Base-by-base conservation (phyloP, 2,329 filamentous ascomycete genomes). In the Metarhizium album region DNA sequence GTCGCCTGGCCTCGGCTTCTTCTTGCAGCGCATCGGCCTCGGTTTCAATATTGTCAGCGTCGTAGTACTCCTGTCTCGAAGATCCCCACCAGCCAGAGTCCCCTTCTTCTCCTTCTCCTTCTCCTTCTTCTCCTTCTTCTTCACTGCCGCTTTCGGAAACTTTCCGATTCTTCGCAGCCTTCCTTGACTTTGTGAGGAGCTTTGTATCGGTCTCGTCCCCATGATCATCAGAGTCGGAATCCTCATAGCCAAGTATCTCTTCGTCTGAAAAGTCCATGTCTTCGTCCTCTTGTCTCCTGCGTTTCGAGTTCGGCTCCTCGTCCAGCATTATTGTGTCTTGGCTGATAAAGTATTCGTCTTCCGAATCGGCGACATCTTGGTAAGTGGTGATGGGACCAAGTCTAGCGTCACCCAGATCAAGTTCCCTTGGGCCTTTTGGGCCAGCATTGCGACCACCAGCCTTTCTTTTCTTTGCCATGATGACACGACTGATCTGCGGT, bases 281-380 rank as follows among this genome's bases (percentile, higher is more conserved):
- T 54, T 93, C 80, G 62, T 91, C 84, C 52, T 82, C 74, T 59
- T 82, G 85, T 60, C 84, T 82, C 61, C 83, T 76, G 57, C 87
- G 82, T 72, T 96, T 96, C 29, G 83, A 82, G 38, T 81, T 79
- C 14, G 85, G 87, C 33, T 78, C 85, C 58, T 95, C 89, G 29
- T 95, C 88, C 37, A 98, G 76, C 61, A 91, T 69, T 55, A 98
- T 83, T 63, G 87, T 85, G 68, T 98, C 93, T 57, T 86, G 81
- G 56, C 90, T 85, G 53, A 90, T 74, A 61, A 91, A 88, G 66
- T 95, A 95, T 64, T 95, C 89, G 67, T 98, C 93, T 66, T 95
- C 89, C 1, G 90, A 94, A 65, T 96, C 85, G 57, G 90, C 88
- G 59, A 98, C 84, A 68, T 95, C 89, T 67, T 91, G 83, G 67